Base-by-base conservation (phyloP, 2,329 filamentous ascomycete genomes). In the Paracorniculantispora psalliotae region DNA sequence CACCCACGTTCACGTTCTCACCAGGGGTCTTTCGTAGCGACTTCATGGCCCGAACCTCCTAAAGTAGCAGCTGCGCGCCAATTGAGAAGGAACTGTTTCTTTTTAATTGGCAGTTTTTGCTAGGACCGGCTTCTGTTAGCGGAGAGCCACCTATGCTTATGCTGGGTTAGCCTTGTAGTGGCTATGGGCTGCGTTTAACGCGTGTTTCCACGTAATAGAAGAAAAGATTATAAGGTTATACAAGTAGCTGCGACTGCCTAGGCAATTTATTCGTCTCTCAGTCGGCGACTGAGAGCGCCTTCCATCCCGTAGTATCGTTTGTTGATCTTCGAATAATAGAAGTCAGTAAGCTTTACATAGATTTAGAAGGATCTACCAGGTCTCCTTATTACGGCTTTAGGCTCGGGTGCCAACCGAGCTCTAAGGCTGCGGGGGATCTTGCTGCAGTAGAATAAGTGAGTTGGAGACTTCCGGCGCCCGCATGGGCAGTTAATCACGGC, bases 311-410 rank as follows among this genome's bases (percentile, higher is more conserved):
- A 53, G 33, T 53, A 53, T 43, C 50, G 35, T 39, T 46, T 55
- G n/a, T 55, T 55, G 41, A 55, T 25, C 52, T 46, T 55, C 41
- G 26, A 1, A 55, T 55, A 55, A 55, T 46, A 55, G 51, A 41
- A 54, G 49, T 37, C 33, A 37, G 49, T 17, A 23, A 41, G 49
- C 49, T 52, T 52, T 52, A 43, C 3, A 17, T 26, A 46, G 28
- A 39, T 33, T 23, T 46, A 10, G 52, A 55, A 55, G 30, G 21
- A 55, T 30, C 52, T 55, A 47, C 52, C 39, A 2, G 46, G 37
- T 46, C 25, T 55, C 52, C 39, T 10, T 30, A 55, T 55, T 39
- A 39, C 52, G 26, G 52, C 25, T 55, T 55, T 26, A 13, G 52
- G 52, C 23, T 55, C 52, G 52, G 52, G 52, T 28, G 28, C 12